These are phyloP conservation scores for Gymnopilus junonius DNA, from an alignment of 768 basidiomycete genomes.

Conservation along the genomic window DNA sequence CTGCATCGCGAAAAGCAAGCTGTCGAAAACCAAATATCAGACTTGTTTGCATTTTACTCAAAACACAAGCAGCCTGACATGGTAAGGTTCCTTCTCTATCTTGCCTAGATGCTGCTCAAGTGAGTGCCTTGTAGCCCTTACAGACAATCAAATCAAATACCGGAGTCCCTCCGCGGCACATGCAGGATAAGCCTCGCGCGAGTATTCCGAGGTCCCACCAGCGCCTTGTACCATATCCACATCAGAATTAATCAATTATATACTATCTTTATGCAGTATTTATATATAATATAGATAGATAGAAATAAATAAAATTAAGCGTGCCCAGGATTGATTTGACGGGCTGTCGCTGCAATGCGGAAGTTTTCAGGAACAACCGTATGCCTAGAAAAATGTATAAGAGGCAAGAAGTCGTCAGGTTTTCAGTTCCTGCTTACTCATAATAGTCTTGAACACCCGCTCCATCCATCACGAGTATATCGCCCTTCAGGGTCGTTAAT, in stretches of 20 bases:
- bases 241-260: slow-evolving; percentile 1
- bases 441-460: slow-evolving; percentile 67
- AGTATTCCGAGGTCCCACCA: slow-evolving; percentile 28
- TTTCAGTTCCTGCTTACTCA: slow-evolving; percentile 50
- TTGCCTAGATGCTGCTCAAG: not conserved
- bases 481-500: slow-evolving; percentile 51
- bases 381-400: slow-evolving; percentile 49
- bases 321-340: slow-evolving; percentile 52
- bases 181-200: slow-evolving; percentile 18
- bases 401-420: not conserved
- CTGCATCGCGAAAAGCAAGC: slow-evolving; percentile 67
- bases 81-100: slow-evolving; percentile 11
- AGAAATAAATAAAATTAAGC: slow-evolving; percentile 10
- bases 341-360: slow-evolving; percentile 81
- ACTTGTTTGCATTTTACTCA: slow-evolving; percentile 73
- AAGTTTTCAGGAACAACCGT: slow-evolving; percentile 77
- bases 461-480: slow-evolving; percentile 81
- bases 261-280: not conserved
- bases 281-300: slow-evolving; percentile 5
- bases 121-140: slow-evolving; percentile 18
- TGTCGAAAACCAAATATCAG: slow-evolving; percentile 73
- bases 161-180: slow-evolving; percentile 5
- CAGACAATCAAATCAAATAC: slow-evolving; percentile 18
- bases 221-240: slow-evolving; percentile 31
- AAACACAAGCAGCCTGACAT: slow-evolving; percentile 53